Evolutionary conservation across 805 yeast species (phyloP).

Genomic region (Phaffomyces antillensis): DNA sequence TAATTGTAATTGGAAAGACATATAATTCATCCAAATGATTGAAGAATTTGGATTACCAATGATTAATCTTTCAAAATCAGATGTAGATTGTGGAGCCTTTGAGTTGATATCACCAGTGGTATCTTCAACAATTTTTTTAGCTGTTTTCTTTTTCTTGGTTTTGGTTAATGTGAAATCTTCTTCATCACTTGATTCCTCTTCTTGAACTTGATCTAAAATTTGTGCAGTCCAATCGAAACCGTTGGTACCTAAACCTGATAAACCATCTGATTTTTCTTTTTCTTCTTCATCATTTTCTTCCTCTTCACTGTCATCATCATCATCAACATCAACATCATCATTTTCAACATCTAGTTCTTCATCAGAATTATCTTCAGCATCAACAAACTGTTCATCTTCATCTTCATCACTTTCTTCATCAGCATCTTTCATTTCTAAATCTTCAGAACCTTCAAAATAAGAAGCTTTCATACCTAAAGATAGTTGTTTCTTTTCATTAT

Average conservation of each 20-base stretch:
- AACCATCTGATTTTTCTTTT: constrained; percentile 13
- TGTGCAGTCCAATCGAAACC: constrained; percentile 97
- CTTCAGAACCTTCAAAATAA: constrained; percentile 43
- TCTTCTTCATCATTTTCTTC: constrained; percentile 26
- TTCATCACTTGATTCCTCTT: constrained; percentile 42
- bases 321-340: constrained; percentile 15
- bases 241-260: constrained; percentile 64
- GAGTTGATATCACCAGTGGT: constrained; percentile 78
- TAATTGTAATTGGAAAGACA: constrained; percentile 94
- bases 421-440: constrained; percentile 25
- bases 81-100: constrained; percentile 83
- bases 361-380: constrained; percentile 19
- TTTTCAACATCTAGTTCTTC: constrained; percentile 17
- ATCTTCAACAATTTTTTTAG: constrained; percentile 50
- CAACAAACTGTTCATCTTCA: constrained; percentile 20
- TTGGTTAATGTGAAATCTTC: constrained; percentile 40
- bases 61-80: constrained; percentile 87
- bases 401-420: constrained; percentile 17
- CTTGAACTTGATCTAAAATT: constrained; percentile 73
- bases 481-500: constrained; percentile 60
- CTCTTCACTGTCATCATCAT: constrained; percentile 18
- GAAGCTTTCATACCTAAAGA: constrained; percentile 95
- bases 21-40: constrained; percentile 92
- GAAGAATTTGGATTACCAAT: constrained; percentile 93
- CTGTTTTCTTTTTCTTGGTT: constrained; percentile 40